These are phyloP conservation scores for Rhodotorula sp. DNA, from an alignment of 1,284 basidiomycete genomes.

Conservation along the genomic window DNA sequence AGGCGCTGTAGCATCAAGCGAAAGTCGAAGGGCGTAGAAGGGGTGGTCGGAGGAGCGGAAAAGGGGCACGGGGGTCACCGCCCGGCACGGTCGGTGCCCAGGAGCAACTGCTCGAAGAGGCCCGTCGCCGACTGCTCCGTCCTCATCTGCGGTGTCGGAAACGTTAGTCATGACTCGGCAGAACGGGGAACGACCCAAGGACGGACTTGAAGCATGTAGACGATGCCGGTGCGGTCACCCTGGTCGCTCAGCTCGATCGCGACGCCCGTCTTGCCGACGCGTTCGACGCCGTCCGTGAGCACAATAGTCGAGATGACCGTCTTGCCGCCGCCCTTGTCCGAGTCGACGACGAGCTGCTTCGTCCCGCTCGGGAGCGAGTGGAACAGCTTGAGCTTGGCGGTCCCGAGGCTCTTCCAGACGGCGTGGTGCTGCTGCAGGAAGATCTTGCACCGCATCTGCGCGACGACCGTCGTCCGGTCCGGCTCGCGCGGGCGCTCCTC, in stretches of 20 bases:
- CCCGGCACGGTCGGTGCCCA: constrained; percentile 74
- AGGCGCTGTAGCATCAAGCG: too few relatives aligned
- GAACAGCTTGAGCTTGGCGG: constrained; percentile 84
- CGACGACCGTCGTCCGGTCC: constrained; percentile 48
- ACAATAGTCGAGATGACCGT: constrained; percentile 93
- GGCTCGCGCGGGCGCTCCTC: constrained; percentile 10
- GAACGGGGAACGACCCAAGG: too few relatives aligned
- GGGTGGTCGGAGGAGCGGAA: neutral
- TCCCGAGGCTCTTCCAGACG: constrained; percentile 94
- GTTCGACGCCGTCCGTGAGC: constrained; percentile 90
- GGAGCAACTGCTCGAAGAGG: constrained; percentile 81
- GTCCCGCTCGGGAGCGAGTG: constrained; percentile 73
- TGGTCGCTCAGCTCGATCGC: constrained; percentile 92
- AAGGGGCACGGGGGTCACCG: neutral
- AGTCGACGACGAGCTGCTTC: constrained; percentile 95
- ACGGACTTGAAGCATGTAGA: constrained; percentile 94
- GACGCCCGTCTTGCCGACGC: constrained; percentile 95
- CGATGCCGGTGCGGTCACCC: constrained; percentile 86
- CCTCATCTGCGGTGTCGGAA: constrained; percentile 49
- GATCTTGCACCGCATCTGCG: constrained; percentile 98
- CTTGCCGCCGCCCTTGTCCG: constrained; percentile 71
- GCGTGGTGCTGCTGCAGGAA: constrained; percentile 93
- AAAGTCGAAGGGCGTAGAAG: too few relatives aligned
- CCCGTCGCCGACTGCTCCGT: constrained; percentile 84
- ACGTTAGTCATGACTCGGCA: too few relatives aligned